Evolutionary conservation across 148 eudicot species (phyloP).

Genomic region (Talinum fruticosum): DNA sequence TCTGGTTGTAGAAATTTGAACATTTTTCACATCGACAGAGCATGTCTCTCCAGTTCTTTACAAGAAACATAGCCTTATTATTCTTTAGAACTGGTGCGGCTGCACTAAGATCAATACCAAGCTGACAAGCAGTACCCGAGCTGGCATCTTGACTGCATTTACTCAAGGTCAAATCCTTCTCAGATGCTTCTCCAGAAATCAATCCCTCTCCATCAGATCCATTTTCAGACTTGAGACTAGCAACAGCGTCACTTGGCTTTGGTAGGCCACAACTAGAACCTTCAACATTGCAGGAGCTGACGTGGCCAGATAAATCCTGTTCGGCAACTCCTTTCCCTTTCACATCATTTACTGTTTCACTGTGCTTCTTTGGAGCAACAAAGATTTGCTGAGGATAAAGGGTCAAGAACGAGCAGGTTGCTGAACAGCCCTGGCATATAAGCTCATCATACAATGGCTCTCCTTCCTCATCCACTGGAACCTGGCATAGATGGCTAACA

Average conservation of each 20-base stretch:
- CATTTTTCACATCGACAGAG: conserved; percentile 77
- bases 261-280: conserved; percentile 22
- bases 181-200: conserved; percentile 31
- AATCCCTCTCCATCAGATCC: conserved; percentile 25
- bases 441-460: conserved; percentile 83
- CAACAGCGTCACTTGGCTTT: conserved; percentile 18
- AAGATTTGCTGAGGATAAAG: conserved; percentile 59
- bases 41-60: conserved; percentile 68
- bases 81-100: conserved; percentile 35
- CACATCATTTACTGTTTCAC: conserved; percentile 32
- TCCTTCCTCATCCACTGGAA: conserved; percentile 92
- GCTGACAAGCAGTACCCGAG: conserved; percentile 42
- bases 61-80: conserved; percentile 60
- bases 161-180: conserved; percentile 19
- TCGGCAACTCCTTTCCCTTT: conserved; percentile 58
- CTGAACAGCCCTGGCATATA: conserved; percentile 71
- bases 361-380: conserved; percentile 42
- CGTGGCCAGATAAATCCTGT: conserved; percentile 31
- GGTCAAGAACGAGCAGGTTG: conserved; percentile 60
- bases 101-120: conserved; percentile 52
- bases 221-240: conserved; percentile 23
- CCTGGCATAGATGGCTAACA: conserved; percentile 35
- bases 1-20: conserved; percentile 48
- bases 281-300: conserved; percentile 35
- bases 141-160: conserved; percentile 37